phyloP scores from a whole-genome alignment of 1,284 basidiomycete species.

The Tilletia indica region DNA sequence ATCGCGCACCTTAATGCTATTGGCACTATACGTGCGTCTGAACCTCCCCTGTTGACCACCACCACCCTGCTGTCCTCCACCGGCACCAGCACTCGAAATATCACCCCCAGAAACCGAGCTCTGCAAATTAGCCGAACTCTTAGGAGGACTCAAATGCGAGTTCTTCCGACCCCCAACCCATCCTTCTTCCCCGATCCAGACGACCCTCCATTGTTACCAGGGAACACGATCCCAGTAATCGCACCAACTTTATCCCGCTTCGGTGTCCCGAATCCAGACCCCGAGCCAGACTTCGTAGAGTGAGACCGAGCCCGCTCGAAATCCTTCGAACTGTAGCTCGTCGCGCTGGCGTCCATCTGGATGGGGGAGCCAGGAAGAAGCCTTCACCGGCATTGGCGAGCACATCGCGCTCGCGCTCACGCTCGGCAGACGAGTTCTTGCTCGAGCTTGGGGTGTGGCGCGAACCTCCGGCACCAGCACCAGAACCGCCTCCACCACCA shows the following conservation, averaged over 20 bases:
- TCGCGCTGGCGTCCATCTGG: constrained; percentile 49
- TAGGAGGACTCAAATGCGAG: constrained; percentile 20
- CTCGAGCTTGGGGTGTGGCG: constrained; percentile 58
- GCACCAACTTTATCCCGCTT: constrained; percentile 27
- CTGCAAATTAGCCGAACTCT: constrained; percentile 26
- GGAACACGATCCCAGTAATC: constrained; percentile 39
- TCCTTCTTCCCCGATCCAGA: constrained; percentile 19
- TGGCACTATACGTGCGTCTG: constrained; percentile 90
- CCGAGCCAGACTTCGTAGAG: constrained; percentile 24
- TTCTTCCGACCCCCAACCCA: constrained; percentile 1
- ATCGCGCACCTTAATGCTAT: constrained; percentile 86
- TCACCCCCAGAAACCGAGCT: constrained; percentile 5
- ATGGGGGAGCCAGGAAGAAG: constrained; percentile 48
- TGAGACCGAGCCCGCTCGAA: constrained; percentile 41
- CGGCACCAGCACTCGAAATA: constrained; percentile 36
- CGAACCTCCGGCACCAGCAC: constrained; percentile 55
- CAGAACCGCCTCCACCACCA: constrained; percentile 39
- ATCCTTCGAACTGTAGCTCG: constrained; percentile 50
- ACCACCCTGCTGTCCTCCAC: constrained; percentile 53
- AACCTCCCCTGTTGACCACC: constrained; percentile 64
- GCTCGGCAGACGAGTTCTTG: constrained; percentile 12
- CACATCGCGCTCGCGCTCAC: constrained; percentile 11
- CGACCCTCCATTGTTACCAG: constrained; percentile 31
- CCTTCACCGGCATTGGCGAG: constrained; percentile 22
- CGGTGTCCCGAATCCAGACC: constrained; percentile 32